These are phyloP conservation scores for Omphalea diandra DNA, from an alignment of 441 rosid species.

Conservation along the genomic window DNA sequence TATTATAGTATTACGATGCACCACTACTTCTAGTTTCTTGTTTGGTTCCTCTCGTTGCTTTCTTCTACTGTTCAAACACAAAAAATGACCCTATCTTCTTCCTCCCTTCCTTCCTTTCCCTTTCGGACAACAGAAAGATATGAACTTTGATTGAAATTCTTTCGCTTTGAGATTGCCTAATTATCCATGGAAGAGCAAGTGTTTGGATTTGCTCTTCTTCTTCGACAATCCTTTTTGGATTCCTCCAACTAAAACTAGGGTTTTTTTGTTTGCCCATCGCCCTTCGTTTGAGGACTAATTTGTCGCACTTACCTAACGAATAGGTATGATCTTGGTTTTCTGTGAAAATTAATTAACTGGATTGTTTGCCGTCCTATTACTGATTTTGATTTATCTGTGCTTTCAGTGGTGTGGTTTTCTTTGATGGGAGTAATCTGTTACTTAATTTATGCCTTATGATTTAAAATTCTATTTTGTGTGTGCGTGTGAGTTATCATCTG, in stretches of 20 bases:
- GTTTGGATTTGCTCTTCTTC: not conserved
- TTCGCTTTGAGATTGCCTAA: not conserved
- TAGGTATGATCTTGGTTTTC: not conserved
- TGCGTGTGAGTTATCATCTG: not conserved
- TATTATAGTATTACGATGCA: not conserved
- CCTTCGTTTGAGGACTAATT: not conserved
- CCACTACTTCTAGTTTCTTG: constrained; percentile 8
- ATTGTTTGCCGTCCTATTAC: not conserved
- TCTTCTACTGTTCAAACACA: constrained; percentile 7
- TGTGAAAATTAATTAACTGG: not conserved
- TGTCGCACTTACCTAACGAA: not conserved
- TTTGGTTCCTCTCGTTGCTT: constrained; percentile 14
- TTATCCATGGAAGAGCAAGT: not conserved
- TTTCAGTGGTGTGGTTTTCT: too few relatives aligned
- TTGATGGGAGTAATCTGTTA: too few relatives aligned
- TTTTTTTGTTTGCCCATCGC: not conserved
- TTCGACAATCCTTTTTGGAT: not conserved
- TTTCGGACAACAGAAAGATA: not conserved
- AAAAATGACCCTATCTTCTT: not conserved
- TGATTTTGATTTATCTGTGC: not conserved
- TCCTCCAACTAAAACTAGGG: constrained; percentile 2
- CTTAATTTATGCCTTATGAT: not conserved
- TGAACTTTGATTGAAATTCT: too few relatives aligned
- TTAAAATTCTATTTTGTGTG: not conserved
- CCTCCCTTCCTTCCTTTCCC: not conserved